These are phyloP conservation scores for Pseudogymnoascus sp. DNA, from an alignment of 2,329 filamentous ascomycete genomes.

Conservation along the genomic window DNA sequence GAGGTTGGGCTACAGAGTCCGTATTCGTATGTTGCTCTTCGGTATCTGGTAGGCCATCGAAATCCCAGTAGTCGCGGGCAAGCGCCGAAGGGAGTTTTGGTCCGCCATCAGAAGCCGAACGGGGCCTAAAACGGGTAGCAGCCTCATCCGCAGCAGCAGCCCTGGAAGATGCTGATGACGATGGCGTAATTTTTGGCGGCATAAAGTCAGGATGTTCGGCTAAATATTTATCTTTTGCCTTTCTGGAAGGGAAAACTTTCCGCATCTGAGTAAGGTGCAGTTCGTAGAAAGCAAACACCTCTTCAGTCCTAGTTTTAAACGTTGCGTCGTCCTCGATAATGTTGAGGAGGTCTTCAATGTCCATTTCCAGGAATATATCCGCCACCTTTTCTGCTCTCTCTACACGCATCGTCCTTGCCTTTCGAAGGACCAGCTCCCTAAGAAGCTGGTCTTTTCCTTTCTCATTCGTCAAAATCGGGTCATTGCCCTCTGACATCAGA, in stretches of 20 bases:
- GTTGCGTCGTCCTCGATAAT: not conserved
- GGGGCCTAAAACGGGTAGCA: not conserved
- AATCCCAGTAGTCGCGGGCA: not conserved
- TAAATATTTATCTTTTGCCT: not conserved
- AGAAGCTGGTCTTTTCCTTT: not conserved
- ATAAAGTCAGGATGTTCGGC: not conserved
- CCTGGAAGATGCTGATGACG: not conserved
- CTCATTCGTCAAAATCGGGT: not conserved
- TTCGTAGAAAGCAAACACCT: slow-evolving; percentile 5
- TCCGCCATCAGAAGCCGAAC: not conserved
- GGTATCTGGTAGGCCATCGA: not conserved
- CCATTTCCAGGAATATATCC: slow-evolving; percentile 1
- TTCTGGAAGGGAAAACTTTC: not conserved
- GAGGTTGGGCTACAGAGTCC: not conserved
- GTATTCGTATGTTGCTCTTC: not conserved
- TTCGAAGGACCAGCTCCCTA: not conserved
- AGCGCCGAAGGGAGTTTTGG: not conserved
- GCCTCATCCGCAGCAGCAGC: not conserved
- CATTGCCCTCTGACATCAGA: not conserved
- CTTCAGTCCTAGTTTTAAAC: not conserved
- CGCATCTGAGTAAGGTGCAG: not conserved
- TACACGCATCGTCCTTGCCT: not conserved
- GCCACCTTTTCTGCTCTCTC: slow-evolving; percentile 1
- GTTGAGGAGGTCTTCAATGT: not conserved
- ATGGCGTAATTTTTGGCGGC: slow-evolving; percentile 2